These are phyloP conservation scores for Rhodotorula graminis DNA, from an alignment of 768 basidiomycete species.

Conservation along the genomic window DNA sequence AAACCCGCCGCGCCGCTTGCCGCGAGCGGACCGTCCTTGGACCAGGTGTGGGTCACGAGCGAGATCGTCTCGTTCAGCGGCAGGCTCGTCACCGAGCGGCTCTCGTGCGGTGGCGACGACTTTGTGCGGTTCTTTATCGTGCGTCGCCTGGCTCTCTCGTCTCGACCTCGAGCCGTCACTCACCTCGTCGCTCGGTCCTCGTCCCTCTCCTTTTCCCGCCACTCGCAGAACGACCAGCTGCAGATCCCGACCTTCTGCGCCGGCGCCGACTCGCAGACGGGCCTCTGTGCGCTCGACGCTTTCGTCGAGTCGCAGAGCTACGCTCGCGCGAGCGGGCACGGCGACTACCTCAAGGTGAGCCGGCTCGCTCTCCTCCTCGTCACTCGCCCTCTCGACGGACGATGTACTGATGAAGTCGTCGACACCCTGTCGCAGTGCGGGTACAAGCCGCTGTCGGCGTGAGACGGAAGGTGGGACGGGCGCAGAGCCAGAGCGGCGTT, in stretches of 20 bases:
- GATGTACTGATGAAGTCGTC: no score
- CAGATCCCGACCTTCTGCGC: conserved; percentile 63
- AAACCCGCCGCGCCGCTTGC: conserved; percentile 48
- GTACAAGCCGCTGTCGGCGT: no score
- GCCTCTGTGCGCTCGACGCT: conserved; percentile 60
- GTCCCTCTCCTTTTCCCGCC: no score
- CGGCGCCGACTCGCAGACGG: conserved; percentile 51
- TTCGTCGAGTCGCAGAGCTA: conserved; percentile 72
- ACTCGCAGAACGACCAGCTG: conserved; percentile 55
- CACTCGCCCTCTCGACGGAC: no score
- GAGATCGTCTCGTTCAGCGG: conserved; percentile 69
- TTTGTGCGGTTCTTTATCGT: conserved; percentile 65
- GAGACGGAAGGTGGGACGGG: no score
- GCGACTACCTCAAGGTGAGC: conserved; percentile 21
- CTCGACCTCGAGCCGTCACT: not conserved
- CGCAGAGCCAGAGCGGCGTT: no score
- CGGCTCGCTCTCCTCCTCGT: not conserved
- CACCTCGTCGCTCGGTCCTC: no score
- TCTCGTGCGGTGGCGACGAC: conserved; percentile 52
- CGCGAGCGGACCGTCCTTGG: not conserved
- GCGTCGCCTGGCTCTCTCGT: not conserved
- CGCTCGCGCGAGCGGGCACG: conserved; percentile 53
- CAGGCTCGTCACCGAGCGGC: conserved; percentile 67
- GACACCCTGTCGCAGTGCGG: no score
- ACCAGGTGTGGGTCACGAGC: conserved; percentile 56